Evolutionary conservation across 345 rosid species (phyloP).

Genomic region (Citrus trifoliata): DNA sequence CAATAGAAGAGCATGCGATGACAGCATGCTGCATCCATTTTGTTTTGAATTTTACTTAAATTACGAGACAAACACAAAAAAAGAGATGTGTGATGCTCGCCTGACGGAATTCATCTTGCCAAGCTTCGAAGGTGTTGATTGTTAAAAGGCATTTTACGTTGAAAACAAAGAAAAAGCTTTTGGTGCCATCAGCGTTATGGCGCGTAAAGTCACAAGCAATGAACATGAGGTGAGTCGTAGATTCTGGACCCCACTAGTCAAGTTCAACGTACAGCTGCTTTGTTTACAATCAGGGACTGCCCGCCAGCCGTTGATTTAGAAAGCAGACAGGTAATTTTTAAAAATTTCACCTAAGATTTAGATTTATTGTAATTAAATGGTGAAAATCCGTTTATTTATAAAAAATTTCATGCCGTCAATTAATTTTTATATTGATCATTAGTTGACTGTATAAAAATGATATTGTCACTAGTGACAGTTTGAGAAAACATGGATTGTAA

Average conservation of each 20-base stretch:
- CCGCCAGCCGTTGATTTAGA: neutral
- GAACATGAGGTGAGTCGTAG: neutral
- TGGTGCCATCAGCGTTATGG: neutral
- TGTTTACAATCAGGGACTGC: slow-evolving; percentile 6
- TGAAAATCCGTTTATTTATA: fast-evolving
- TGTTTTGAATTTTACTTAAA: too few relatives aligned
- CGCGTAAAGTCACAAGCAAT: neutral
- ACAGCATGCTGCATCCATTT: too few relatives aligned
- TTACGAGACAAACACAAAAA: too few relatives aligned
- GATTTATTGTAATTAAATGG: fast-evolving
- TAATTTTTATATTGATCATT: too few relatives aligned
- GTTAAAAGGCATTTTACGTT: too few relatives aligned
- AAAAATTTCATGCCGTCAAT: fast-evolving
- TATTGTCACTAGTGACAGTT: too few relatives aligned
- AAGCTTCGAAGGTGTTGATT: too few relatives aligned
- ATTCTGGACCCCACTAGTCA: slow-evolving; percentile 12
- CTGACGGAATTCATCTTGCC: too few relatives aligned
- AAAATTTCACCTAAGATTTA: fast-evolving
- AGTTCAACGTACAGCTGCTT: slow-evolving; percentile 2
- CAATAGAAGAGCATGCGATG: neutral
- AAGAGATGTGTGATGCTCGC: too few relatives aligned
- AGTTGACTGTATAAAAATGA: fast-evolving
- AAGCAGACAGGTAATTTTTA: neutral
- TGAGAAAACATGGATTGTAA: too few relatives aligned
- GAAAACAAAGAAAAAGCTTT: too few relatives aligned